phyloP scores from a whole-genome alignment of 1,284 basidiomycete genomes.

The Ceratobasidium sp. region DNA sequence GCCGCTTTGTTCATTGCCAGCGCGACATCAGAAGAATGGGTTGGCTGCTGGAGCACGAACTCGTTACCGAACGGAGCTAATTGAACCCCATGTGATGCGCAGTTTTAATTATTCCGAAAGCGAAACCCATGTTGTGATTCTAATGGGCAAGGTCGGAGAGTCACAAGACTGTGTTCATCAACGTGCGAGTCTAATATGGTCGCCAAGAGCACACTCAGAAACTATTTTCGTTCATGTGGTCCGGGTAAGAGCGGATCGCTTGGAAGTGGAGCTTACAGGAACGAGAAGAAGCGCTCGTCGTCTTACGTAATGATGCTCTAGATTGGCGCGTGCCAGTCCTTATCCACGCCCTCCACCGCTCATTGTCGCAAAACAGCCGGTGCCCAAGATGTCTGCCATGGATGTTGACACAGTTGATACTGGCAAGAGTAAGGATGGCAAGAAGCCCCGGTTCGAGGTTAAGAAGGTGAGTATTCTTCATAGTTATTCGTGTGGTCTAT shows the following conservation, averaged over 20 bases:
- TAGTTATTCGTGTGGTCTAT: neutral
- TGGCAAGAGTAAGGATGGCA: constrained; percentile 64
- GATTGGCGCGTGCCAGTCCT: neutral
- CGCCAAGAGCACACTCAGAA: neutral
- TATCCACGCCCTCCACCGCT: neutral
- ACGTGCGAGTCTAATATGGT: neutral
- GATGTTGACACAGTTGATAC: constrained; percentile 72
- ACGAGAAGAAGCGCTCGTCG: constrained; percentile 19
- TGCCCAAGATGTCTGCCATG: constrained; percentile 73
- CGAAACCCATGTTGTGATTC: neutral
- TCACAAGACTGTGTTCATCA: neutral
- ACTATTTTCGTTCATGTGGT: neutral
- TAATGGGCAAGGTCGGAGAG: neutral
- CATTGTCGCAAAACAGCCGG: neutral
- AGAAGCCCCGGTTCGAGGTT: constrained; percentile 86
- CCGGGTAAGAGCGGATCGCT: neutral
- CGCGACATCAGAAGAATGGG: neutral
- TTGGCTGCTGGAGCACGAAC: neutral
- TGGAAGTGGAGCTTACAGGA: neutral
- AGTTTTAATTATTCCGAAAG: neutral
- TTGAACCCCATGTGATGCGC: neutral
- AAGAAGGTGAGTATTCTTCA: constrained; percentile 77
- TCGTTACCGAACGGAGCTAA: neutral
- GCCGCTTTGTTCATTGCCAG: constrained; percentile 11
- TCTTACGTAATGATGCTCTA: constrained; percentile 13